phyloP scores from a whole-genome alignment of 1,284 basidiomycete genomes.

The Takashimella koratensis region DNA sequence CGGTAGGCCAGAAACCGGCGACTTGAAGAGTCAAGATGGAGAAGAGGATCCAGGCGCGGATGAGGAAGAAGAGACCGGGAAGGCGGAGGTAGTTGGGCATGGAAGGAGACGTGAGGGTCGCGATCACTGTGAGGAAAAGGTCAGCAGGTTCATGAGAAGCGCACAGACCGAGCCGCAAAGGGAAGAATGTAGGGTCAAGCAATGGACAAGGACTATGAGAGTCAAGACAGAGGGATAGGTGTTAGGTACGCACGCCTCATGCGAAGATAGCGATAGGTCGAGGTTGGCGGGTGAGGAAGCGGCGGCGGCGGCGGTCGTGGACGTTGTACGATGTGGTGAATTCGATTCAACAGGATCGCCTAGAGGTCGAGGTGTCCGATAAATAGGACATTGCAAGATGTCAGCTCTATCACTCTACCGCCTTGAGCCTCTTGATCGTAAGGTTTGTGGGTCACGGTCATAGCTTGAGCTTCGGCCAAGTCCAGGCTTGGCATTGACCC shows the following conservation, averaged over 20 bases:
- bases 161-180: too few species aligned
- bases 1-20: conserved; percentile 32
- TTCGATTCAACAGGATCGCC: conserved; percentile 45
- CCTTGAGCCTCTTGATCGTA: too few species aligned
- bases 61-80: conserved; percentile 35
- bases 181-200: too few species aligned
- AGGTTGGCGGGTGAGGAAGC: conserved; percentile 21
- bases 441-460: too few species aligned
- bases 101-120: conserved; percentile 26
- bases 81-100: conserved; percentile 34
- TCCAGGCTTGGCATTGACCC: too few species aligned
- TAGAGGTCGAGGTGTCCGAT: too few species aligned
- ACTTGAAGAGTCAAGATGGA: conserved; percentile 40
- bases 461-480: too few species aligned
- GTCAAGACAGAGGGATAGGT: too few species aligned
- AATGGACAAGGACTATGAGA: too few species aligned
- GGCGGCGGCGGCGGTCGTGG: conserved; percentile 31
- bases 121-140: conserved; percentile 7
- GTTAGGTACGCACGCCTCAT: conserved; percentile 7
- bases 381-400: too few species aligned
- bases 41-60: conserved; percentile 40
- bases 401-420: too few species aligned
- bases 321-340: conserved; percentile 44
- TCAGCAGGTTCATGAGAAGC: not conserved
- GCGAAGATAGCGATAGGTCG: conserved; percentile 10